phyloP scores from a whole-genome alignment of 345 rosid genomes.

The Citropsis articulata region DNA sequence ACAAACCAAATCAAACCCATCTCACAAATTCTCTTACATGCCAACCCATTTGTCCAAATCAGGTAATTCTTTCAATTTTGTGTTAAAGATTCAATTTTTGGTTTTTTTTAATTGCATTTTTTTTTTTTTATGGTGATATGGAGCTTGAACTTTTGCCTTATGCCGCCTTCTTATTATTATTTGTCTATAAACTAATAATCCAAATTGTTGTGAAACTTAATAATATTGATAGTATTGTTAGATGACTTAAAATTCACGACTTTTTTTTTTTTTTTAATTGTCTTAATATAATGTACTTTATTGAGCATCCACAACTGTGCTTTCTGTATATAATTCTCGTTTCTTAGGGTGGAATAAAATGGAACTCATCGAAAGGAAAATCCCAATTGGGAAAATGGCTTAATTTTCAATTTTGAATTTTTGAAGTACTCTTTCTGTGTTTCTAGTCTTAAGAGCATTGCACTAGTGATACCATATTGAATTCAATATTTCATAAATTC shows the following conservation, averaged over 20 bases:
- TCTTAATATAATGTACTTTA: not conserved
- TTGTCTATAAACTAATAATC: not conserved
- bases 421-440: not conserved
- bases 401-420: not conserved
- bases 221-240: not conserved
- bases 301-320: not conserved
- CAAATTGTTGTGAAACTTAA: not conserved
- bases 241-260: not conserved
- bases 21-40: slow-evolving; percentile 27
- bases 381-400: not conserved
- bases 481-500: not conserved
- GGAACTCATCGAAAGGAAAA: not conserved
- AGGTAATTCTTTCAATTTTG: slow-evolving; percentile 25
- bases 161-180: not conserved
- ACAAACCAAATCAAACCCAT: slow-evolving; percentile 10
- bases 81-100: not conserved
- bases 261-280: not conserved
- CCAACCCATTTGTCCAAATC: slow-evolving; percentile 36
- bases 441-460: not conserved
- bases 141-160: not conserved
- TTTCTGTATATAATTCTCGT: not conserved
- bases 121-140: not conserved
- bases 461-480: not conserved
- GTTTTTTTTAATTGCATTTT: not conserved
- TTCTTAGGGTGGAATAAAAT: not conserved